Evolutionary conservation across 192 early-diverging fungal genomes (phyloP), one percentile per base, ranked within the genome.

Genomic region (Coemansia sp.): DNA sequence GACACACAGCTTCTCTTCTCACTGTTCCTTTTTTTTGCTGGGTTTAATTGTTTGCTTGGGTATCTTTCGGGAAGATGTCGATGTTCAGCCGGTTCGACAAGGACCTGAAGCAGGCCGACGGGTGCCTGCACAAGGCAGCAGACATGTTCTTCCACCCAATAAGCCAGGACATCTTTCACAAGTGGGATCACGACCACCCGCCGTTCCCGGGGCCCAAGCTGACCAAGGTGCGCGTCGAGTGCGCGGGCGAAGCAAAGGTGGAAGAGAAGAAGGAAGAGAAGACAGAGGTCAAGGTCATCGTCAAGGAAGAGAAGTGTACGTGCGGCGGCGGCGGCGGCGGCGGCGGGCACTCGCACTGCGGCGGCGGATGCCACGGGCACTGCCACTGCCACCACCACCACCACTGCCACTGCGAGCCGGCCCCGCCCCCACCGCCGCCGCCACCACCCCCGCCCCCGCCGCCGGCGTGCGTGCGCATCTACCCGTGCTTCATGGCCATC

Each of bases 141-240:
- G 69, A 73, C 38, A 73, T 73, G 69, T 73, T 73, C 44, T 73
- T 73, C 54, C 69, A 73, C 20, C 69, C 69, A 20, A 60, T 64
- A 38, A 47, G 51, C 39, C 62, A 73, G 54, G 69, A 73, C 54
- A 65, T 65, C 13, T 73, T 73, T 54, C 69, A 73, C 57, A 60
- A 66, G 20, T 73, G 69, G 69, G 63, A 66, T 49, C 59, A 58
- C 29, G 56, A 65, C 20, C 69, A 73, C 33, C 69, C 69, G 50
- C 38, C 69, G 40, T 73, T 73, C 45, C 69, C 69, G 4, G 69
- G 69, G 2, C 61, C 69, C 47, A 73, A 65, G 62, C 57, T 66
- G 31, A 59, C 60, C 28, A 70, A 70, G 34, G 67, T 70, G 10
- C 47, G 38, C 26, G 49, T 70, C 13, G 67, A 70, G 44, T 70